phyloP scores from a whole-genome alignment of 139 green algal species.

The Tetradesmus lagerheimii region DNA sequence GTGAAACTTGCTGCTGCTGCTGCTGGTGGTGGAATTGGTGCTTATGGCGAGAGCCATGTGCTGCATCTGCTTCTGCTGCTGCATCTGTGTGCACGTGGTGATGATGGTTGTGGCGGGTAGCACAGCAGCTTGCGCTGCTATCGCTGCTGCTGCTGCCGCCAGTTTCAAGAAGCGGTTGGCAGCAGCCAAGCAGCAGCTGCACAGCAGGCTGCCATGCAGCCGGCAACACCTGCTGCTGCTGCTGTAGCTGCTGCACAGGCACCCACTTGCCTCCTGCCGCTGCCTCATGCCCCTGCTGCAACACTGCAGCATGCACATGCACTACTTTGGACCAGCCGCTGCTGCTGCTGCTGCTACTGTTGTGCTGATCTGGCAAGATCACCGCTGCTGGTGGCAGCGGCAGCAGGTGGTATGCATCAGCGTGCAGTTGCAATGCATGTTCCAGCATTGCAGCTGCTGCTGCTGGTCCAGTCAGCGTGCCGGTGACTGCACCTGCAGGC shows the following conservation, averaged over 20 bases:
- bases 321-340: slow-evolving; percentile 1
- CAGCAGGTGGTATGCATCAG: neutral
- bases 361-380: neutral
- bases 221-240: slow-evolving; percentile 25
- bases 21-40: too few relatives aligned
- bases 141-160: slow-evolving; percentile 10
- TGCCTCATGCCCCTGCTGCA: slow-evolving; percentile 12
- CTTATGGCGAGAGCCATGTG: neutral
- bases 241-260: slow-evolving; percentile 5
- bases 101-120: neutral
- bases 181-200: neutral
- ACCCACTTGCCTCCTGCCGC: slow-evolving; percentile 40
- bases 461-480: neutral
- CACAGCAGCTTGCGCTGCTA: neutral
- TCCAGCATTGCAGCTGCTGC: neutral
- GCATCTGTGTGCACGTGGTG: neutral
- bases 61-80: neutral
- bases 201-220: slow-evolving; percentile 5
- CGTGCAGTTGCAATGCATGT: slow-evolving; percentile 11
- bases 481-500: slow-evolving; percentile 36
- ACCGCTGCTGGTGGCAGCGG: slow-evolving; percentile 2
- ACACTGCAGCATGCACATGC: slow-evolving; percentile 16
- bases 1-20: slow-evolving; percentile 32
- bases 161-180: neutral
- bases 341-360: slow-evolving; percentile 33